Percentiles rank a stretch among this genome's conserved stretches.
These are phyloP conservation scores for Naematelia aurantialba DNA, from an alignment of 768 basidiomycete genomes.

Conservation along the genomic window DNA sequence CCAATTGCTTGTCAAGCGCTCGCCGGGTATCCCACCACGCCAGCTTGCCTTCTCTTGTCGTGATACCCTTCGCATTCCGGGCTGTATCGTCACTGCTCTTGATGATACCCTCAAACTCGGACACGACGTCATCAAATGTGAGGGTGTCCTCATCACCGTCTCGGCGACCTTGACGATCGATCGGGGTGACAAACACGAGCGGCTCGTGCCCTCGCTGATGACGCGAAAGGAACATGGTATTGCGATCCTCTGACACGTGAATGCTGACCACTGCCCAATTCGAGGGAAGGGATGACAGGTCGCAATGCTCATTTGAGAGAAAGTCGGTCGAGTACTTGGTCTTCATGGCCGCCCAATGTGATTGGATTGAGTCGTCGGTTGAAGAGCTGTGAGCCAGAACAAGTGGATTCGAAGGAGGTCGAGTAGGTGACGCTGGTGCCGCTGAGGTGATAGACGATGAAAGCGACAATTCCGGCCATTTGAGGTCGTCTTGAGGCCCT, in stretches of 20 bases:
- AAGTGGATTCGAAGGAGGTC: neutral
- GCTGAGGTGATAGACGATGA: conserved; percentile 47
- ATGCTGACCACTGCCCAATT: conserved; percentile 84
- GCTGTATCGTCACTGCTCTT: conserved; percentile 71
- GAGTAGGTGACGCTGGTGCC: conserved; percentile 7
- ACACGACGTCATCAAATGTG: conserved; percentile 67
- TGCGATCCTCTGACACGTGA: conserved; percentile 74
- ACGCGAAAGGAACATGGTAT: conserved; percentile 76
- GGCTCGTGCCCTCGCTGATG: conserved; percentile 63
- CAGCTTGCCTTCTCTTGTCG: conserved; percentile 59
- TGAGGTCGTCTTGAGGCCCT: conserved; percentile 60
- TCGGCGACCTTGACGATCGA: conserved; percentile 68
- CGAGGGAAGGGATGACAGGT: conserved; percentile 59
- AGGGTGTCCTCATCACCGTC: conserved; percentile 67
- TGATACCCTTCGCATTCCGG: conserved; percentile 64
- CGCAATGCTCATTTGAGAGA: conserved; percentile 49
- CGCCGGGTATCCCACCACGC: conserved; percentile 83
- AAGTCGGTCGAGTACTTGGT: conserved; percentile 7
- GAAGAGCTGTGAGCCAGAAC: too few relatives aligned
- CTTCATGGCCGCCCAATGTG: conserved; percentile 27
- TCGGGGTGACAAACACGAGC: conserved; percentile 80
- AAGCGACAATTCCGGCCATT: too few relatives aligned
- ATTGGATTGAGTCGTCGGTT: conserved; percentile 6
- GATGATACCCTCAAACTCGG: conserved; percentile 76
- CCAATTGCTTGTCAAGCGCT: conserved; percentile 71